Evolutionary conservation across 2,329 filamentous ascomycete genomes (phyloP), one percentile per base, ranked within the genome.

Genomic region (Arachnomyces sp.): DNA sequence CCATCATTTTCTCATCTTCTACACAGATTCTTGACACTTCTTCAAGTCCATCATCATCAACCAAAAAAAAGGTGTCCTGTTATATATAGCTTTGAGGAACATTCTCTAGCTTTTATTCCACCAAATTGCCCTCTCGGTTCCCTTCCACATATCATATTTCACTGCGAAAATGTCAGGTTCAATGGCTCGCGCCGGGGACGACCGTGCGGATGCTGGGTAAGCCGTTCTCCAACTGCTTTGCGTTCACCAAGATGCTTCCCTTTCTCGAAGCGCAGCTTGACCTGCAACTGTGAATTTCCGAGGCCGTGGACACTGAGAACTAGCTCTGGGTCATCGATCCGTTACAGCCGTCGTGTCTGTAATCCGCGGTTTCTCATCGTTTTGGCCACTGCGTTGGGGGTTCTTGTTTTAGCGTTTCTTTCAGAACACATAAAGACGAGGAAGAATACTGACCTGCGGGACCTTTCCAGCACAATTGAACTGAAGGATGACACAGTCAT

Each of bases 401-500:
- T 14, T 33, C 31, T 17, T 11, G 13, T 7, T 17, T 5, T 16
- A 37, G 30, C 28, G 4, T 13, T 42, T 1, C 16, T 11, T 25
- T 25, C 40, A 39, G 34, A 40, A 48, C 47, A 40, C 31, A 25
- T 34, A 12, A 11, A 11, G 3, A 8, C 28, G 7, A 25, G 9
- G 21, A 25, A 25, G 9, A 25, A 25, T 25, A 42, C 54, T 61
- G 54, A 62, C 59, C 73, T 62, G 56, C 44, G 59, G 72, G 55
- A 32, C 43, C 43, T 37, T 44, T 51, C 52, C 65, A 94, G 87
- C 62, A 81, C 79, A 59, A 76, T 93, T 68, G 92, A 98, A 79
- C 82, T 98, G 61, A 98, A 95, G 77, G 87, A 96, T 62, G 93
- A 98, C 77, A 98, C 92, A 51, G 79, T 89, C 62, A 93, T 98